A percentile compares a stretch with the other conserved stretches of the same genome.
phyloP scores from a whole-genome alignment of 176 grass and related monocot species.

The Hordeum vulgare region MorexV3_pseudomolecules_assembly NC_058518.1:497694985-497695484 shows the following conservation, averaged over 20 bases:
- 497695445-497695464: too few relatives aligned
- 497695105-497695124: not conserved
- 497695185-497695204: not conserved
- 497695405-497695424: too few relatives aligned
- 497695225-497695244: accelerated
- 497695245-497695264: not conserved
- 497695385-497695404: too few relatives aligned
- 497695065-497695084: not conserved
- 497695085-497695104: accelerated
- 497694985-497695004: not conserved
- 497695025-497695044: too few relatives aligned
- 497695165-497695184: not conserved
- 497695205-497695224: not conserved
- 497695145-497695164: not conserved
- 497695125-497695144: not conserved
- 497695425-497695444: too few relatives aligned
- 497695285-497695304: not conserved
- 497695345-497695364: not conserved
- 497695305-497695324: not conserved
- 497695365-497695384: not conserved
- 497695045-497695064: not conserved
- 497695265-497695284: not conserved
- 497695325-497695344: not conserved
- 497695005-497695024: not conserved
- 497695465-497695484: too few relatives aligned